Percentiles rank a stretch among this genome's conserved stretches.
Evolutionary conservation across 345 rosid species (phyloP).

Genomic region (Streptanthus diversifolius): DNA sequence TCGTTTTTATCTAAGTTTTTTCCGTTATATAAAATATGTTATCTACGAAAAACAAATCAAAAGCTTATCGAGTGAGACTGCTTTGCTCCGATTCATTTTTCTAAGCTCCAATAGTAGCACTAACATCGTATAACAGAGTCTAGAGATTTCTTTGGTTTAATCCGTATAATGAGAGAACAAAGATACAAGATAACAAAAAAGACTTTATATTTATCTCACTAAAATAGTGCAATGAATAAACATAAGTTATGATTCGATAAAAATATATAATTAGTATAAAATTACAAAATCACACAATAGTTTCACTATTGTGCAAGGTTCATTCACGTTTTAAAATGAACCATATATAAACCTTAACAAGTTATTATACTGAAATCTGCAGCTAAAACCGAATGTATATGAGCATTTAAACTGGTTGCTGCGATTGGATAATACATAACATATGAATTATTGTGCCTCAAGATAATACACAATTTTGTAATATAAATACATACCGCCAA

Average conservation of each 20-base stretch:
- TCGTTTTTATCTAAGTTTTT: not conserved
- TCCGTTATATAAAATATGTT: not conserved
- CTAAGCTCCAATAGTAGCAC: not conserved
- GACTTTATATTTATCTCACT: not conserved
- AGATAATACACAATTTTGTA: slow-evolving; percentile 15
- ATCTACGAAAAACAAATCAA: not conserved
- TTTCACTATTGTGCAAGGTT: not conserved
- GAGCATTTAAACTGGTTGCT: not conserved
- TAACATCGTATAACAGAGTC: not conserved
- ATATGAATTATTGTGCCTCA: not conserved
- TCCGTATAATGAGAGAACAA: not conserved
- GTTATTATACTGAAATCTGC: not conserved
- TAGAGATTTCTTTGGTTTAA: not conserved
- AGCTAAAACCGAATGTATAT: not conserved
- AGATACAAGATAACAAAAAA: not conserved
- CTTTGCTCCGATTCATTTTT: not conserved
- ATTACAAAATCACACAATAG: not conserved
- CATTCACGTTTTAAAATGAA: not conserved
- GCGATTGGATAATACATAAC: not conserved
- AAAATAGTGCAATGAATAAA: not conserved
- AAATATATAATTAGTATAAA: not conserved
- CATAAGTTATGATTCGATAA: not conserved
- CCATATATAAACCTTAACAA: not conserved
- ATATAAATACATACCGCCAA: slow-evolving; percentile 20
- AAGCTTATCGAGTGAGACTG: not conserved